These are phyloP conservation scores for Gymnopilus dilepis DNA, from an alignment of 768 basidiomycete species.

Conservation along the genomic window DNA sequence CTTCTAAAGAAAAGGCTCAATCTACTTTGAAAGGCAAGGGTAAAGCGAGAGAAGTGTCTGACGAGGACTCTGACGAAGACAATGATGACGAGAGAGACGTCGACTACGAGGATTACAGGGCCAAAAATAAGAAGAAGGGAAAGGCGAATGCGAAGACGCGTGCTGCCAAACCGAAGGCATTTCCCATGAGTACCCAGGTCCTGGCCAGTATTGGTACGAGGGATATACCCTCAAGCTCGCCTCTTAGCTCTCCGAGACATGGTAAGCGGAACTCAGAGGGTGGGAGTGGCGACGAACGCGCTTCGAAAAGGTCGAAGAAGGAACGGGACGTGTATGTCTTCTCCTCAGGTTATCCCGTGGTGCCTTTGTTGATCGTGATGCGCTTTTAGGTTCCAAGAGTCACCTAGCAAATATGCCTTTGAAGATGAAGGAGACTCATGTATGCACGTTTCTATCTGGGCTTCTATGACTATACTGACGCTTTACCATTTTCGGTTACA, in stretches of 20 bases:
- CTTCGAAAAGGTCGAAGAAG: slow-evolving; percentile 39
- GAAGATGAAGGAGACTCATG: slow-evolving; percentile 47
- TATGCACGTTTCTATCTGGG: slow-evolving; percentile 29
- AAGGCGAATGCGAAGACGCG: slow-evolving; percentile 3
- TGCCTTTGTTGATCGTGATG: neutral
- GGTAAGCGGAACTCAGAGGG: slow-evolving; percentile 28
- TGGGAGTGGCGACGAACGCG: slow-evolving; percentile 35
- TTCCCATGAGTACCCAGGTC: slow-evolving; percentile 52
- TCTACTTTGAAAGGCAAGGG: no score
- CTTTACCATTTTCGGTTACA: slow-evolving; percentile 25
- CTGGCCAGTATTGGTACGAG: slow-evolving; percentile 41
- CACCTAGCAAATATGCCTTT: slow-evolving; percentile 16
- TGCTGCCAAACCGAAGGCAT: slow-evolving; percentile 27
- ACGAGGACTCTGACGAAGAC: slow-evolving; percentile 18
- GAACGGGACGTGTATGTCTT: slow-evolving; percentile 20
- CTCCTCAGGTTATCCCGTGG: neutral
- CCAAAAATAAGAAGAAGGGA: slow-evolving; percentile 4
- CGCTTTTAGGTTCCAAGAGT: slow-evolving; percentile 15
- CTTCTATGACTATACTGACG: neutral
- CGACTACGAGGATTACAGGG: slow-evolving; percentile 10
- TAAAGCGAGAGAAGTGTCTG: no score
- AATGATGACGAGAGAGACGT: neutral
- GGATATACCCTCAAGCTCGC: slow-evolving; percentile 14
- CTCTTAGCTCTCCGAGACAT: slow-evolving; percentile 8
- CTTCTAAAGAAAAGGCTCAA: slow-evolving; percentile 8